Evolutionary conservation across 805 yeast species (phyloP), one percentile per base, ranked within the genome.

Genomic region (Kregervanrija pseudodelftensis): DNA sequence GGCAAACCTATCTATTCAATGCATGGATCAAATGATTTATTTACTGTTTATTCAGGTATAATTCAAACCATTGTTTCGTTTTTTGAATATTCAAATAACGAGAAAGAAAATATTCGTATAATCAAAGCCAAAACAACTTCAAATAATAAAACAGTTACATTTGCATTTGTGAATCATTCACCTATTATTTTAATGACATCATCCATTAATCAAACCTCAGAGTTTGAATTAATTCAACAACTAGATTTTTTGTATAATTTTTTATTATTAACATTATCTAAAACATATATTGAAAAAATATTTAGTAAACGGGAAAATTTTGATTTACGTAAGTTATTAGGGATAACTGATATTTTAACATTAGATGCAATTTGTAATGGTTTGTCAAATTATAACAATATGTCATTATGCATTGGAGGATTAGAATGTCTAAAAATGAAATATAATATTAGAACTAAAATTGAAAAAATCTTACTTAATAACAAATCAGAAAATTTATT

Each of bases 1-100:
- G 96, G 96, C 0, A 89, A 89, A 59, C 95, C 95, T 2, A 82
- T 89, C 5, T 89, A 83, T 61, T 77, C 95, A 2, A 69, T 82
- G 71, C 77, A 80, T 58, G 95, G 93, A 2, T 67, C 78, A 2
- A 90, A 85, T 43, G 81, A 79, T 33, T 62, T 79, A 12, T 69
- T 83, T 2, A 65, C 85, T 37, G 82, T 87, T 0, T 82, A 83
- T 54, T 78, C 83, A 67, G 96, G 95, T 1, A 69, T 89, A 2
- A 74, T 89, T 2, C 90, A 89, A 51, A 86, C 96, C 0, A 76
- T 89, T 7, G 73, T 87, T 8, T 76, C 83, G 10, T 81, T 80
- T 41, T 89, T 85, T 58, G 76, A 79, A 52, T 73, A 69, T 39
- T 56, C 65, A 3, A 51, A 58, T 17, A 65, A 63, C 33, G 55